Percentiles rank a stretch among this genome's conserved stretches.
phyloP scores from a whole-genome alignment of 1,139 yeast species.

The Magnusiomyces paraingens region DNA sequence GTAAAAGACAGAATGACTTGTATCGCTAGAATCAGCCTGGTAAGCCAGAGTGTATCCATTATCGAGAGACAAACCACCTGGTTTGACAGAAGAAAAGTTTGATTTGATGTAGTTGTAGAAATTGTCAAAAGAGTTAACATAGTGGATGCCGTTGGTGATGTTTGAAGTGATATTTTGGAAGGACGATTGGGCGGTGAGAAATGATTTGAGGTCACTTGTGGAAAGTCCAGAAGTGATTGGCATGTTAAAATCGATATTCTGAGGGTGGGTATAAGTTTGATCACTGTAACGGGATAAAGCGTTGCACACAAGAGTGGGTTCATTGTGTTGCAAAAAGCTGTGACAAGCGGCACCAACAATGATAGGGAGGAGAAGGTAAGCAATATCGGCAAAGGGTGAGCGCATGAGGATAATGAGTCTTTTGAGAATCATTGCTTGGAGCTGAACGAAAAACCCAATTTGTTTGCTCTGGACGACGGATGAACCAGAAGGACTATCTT shows the following conservation, averaged over 20 bases:
- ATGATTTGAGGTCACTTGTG: too few species aligned
- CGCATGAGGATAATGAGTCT: constrained; percentile 28
- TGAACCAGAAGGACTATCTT: too few species aligned
- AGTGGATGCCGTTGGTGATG: neutral
- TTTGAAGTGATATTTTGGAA: neutral
- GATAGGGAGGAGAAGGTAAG: constrained; percentile 28
- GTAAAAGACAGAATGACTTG: constrained; percentile 19
- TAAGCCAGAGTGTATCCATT: constrained; percentile 24
- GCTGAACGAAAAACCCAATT: constrained; percentile 25
- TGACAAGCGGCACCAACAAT: constrained; percentile 29
- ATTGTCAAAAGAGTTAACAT: constrained; percentile 19
- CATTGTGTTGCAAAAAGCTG: constrained; percentile 20
- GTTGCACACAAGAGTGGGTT: neutral
- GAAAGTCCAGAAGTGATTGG: too few species aligned
- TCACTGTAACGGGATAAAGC: neutral
- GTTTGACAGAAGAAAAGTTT: constrained; percentile 23
- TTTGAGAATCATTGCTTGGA: constrained; percentile 30
- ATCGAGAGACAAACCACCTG: constrained; percentile 31
- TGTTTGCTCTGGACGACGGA: neutral
- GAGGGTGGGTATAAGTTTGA: constrained; percentile 22
- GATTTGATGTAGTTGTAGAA: constrained; percentile 22
- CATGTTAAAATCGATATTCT: neutral
- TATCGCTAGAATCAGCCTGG: constrained; percentile 19
- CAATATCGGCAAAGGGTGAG: constrained; percentile 29
- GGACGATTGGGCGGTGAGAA: too few species aligned